Percentiles rank a stretch among this genome's conserved stretches.
Evolutionary conservation across 331 rosid species (phyloP).

Genomic region (Malus hybrid): DNA sequence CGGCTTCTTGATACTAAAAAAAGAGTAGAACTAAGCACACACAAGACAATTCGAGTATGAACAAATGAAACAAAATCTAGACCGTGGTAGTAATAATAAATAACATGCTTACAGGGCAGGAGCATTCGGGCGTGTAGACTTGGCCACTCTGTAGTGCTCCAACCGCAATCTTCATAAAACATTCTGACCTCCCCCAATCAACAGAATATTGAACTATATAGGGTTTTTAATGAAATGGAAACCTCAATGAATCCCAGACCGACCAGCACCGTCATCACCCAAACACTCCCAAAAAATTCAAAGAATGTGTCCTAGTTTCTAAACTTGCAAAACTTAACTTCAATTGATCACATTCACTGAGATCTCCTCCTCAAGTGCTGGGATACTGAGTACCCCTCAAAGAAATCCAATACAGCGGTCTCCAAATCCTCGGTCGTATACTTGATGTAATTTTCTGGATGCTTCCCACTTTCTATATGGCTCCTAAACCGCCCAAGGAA

Average conservation of each 20-base stretch:
- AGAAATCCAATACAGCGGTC: conserved; percentile 77
- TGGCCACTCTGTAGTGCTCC: conserved; percentile 21
- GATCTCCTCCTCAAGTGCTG: conserved; percentile 74
- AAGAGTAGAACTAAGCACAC: conserved; percentile 27
- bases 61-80: conserved; percentile 61
- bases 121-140: conserved; percentile 51
- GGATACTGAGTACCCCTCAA: conserved; percentile 66
- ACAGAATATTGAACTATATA: conserved; percentile 9
- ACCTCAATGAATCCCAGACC: conserved; percentile 35
- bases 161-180: conserved; percentile 26
- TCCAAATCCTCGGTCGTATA: conserved; percentile 86
- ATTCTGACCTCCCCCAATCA: conserved; percentile 18
- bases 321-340: conserved; percentile 37
- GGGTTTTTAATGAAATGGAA: conserved; percentile 15
- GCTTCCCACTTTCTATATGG: conserved; percentile 87
- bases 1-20: conserved; percentile 34
- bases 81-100: conserved; percentile 43
- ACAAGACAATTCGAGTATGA: conserved; percentile 54
- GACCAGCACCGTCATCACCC: conserved; percentile 37
- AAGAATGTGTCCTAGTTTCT: conserved; percentile 72
- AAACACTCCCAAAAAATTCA: conserved; percentile 59
- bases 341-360: conserved; percentile 37
- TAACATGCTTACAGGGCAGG: conserved; percentile 75
- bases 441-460: conserved; percentile 94
- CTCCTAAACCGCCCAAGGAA: conserved; percentile 86